Percentiles rank a stretch among this genome's conserved stretches.
Evolutionary conservation across 2,329 filamentous ascomycete genomes (phyloP).

Genomic region (Penicillium vulpinum): DNA sequence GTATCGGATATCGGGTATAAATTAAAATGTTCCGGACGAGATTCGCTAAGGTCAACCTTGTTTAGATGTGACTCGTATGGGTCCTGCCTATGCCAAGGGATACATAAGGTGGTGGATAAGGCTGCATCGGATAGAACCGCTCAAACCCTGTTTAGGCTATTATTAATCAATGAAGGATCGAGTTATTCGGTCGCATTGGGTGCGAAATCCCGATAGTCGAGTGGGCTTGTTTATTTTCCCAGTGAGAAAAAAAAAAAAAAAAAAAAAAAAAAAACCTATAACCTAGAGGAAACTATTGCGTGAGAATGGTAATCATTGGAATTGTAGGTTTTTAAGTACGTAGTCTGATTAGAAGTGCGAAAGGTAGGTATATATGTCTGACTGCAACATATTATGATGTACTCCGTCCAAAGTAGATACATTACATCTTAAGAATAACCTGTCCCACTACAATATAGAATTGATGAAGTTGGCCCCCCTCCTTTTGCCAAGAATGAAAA

Average conservation of each 20-base stretch:
- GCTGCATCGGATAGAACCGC: slow-evolving; percentile 16
- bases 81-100: slow-evolving; percentile 8
- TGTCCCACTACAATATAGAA: slow-evolving; percentile 6
- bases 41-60: slow-evolving; percentile 12
- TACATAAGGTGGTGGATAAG: slow-evolving; percentile 7
- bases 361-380: not conserved
- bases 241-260: not conserved
- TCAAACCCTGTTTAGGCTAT: slow-evolving; percentile 1
- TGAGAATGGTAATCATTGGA: not conserved
- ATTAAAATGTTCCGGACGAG: not conserved
- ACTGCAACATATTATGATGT: no score
- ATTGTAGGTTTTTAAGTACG: not conserved
- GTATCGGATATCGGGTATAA: not conserved
- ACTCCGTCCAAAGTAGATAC: no score
- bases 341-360: not conserved
- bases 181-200: slow-evolving; percentile 9
- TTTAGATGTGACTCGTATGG: slow-evolving; percentile 8
- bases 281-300: not conserved
- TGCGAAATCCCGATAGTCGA: slow-evolving; percentile 17
- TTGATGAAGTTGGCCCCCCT: slow-evolving; percentile 9
- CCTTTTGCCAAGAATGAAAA: slow-evolving; percentile 18
- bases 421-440: not conserved
- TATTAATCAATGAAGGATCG: slow-evolving; percentile 7
- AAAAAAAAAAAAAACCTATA: not conserved
- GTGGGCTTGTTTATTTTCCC: slow-evolving; percentile 6